Evolutionary conservation across 176 grass and related monocot species (phyloP), one percentile per base, ranked within the genome.

Genomic region (Carex littledalei): DNA sequence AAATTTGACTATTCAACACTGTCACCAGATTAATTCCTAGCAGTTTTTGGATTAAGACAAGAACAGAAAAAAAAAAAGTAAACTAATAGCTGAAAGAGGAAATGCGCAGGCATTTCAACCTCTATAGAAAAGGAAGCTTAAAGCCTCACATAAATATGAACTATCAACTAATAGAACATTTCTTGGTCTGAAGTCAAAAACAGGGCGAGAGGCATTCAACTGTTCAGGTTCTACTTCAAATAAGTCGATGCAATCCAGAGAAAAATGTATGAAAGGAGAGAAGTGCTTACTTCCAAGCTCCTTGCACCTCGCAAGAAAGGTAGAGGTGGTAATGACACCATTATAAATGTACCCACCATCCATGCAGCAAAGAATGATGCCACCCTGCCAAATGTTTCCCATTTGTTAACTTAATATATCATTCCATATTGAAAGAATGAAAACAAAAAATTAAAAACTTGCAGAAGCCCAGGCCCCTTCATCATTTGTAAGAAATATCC

Each of bases 251-350:
- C 90, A 82, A 95, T 84, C 89, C 94, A 99, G 63, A 95, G 91
- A 85, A 99, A 88, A 47, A 86, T 84, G 80, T 98, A 98, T 78
- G 87, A 93, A 32, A 95, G 76, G 65, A 91, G 84, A 8, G 96
- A 85, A 17, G 96, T 98, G 91, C 91, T 90, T 69, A 94, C 93
- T 90, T 95, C 96, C 56, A 99, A 92, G 79, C 94, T 95, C 80
- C 90, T 95, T 52, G 89, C 88, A 56, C 89, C 96, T 32, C 89
- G 79, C 54, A 92, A 80, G 87, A 98, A 84, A 72, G 91, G 93
- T 34, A 49, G 9, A 49, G 91, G 96, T 80, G 92, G 89, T 75
- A 98, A 87, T 72, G 96, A 95, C 35, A 98, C 93, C 95, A 98
- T 94, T 89, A 95, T 89, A 87, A 95, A 99, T 55, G 96, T 98